Evolutionary conservation across 208 protist species (phyloP).

Genomic region (Leishmania guyanensis): DNA sequence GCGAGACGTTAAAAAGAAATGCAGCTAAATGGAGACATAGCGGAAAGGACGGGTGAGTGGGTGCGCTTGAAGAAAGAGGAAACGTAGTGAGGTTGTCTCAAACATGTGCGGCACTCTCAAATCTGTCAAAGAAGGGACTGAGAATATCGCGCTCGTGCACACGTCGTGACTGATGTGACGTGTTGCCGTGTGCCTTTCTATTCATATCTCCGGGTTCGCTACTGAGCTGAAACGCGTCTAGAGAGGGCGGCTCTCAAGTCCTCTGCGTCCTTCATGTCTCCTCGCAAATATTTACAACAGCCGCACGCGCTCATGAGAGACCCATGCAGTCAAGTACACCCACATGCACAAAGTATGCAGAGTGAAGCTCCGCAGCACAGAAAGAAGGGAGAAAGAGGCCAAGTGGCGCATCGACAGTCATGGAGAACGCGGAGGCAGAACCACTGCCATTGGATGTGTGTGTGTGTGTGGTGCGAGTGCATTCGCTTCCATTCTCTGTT

Average conservation of each 20-base stretch:
- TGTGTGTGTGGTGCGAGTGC: neutral
- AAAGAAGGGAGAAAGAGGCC: neutral
- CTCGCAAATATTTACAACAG: neutral
- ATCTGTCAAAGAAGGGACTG: neutral
- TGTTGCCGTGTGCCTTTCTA: neutral
- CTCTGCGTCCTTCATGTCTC: neutral
- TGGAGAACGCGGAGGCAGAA: neutral
- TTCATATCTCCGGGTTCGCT: neutral
- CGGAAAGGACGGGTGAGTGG: neutral
- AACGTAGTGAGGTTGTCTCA: neutral
- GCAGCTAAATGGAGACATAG: neutral
- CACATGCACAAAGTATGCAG: neutral
- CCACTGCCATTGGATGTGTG: neutral
- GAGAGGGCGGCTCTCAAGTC: neutral
- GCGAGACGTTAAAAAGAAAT: slow-evolving; percentile 4
- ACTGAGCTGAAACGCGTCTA: neutral
- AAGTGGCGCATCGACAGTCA: neutral
- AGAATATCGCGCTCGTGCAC: neutral
- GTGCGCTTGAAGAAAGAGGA: neutral
- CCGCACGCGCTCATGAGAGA: no score
- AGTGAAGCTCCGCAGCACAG: neutral
- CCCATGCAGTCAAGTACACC: neutral
- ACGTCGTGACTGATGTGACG: neutral
- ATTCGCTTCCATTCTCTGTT: neutral
- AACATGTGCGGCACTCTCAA: neutral